phyloP scores from a whole-genome alignment of 1,284 basidiomycete genomes.

The Apiotrichum mycotoxinovorans region DNA sequence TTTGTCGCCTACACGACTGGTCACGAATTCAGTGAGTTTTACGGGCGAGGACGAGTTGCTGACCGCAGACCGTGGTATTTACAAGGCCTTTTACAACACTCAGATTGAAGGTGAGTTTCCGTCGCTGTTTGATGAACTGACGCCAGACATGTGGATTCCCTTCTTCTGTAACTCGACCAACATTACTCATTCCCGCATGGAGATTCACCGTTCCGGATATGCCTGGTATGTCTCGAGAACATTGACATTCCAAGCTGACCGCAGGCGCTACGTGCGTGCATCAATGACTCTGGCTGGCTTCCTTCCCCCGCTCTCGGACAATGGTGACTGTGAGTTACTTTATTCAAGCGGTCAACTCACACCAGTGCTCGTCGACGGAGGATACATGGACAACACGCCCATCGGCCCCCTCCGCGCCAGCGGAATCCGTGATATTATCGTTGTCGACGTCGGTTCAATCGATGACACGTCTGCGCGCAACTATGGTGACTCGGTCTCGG shows the following conservation, averaged over 20 bases:
- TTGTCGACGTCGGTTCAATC: constrained; percentile 89
- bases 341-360: constrained; percentile 9
- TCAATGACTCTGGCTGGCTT: constrained; percentile 97
- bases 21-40: constrained; percentile 68
- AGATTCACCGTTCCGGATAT: constrained; percentile 94
- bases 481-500: constrained; percentile 93
- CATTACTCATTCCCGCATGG: constrained; percentile 94
- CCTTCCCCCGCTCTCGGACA: constrained; percentile 89
- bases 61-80: constrained; percentile 43
- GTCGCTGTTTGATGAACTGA: no score
- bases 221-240: constrained; percentile 63
- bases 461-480: constrained; percentile 93
- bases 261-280: constrained; percentile 64
- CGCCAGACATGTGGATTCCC: constrained; percentile 89
- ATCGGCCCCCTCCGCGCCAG: constrained; percentile 87
- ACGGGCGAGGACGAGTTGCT: constrained; percentile 4
- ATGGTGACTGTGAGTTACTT: constrained; percentile 63
- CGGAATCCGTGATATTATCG: constrained; percentile 90
- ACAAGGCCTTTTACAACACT: constrained; percentile 72
- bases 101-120: constrained; percentile 70
- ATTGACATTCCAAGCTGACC: constrained; percentile 23
- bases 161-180: constrained; percentile 99
- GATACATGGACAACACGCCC: constrained; percentile 88
- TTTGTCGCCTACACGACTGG: constrained; percentile 97
- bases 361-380: constrained; percentile 80